phyloP scores from a whole-genome alignment of 257 asterid species.

The Rubia yunnanensis region DNA sequence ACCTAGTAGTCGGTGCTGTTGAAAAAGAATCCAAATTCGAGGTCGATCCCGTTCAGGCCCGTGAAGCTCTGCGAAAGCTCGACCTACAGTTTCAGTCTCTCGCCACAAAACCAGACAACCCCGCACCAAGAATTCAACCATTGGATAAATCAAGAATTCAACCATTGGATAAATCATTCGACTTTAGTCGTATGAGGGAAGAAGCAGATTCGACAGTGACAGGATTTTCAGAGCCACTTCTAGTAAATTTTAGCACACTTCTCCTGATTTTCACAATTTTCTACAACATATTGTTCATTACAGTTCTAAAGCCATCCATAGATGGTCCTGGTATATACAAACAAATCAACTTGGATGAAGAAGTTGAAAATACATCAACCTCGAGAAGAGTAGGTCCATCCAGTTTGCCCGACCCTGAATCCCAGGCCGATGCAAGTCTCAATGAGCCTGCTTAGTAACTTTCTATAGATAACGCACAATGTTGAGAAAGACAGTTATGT shows the following conservation, averaged over 20 bases:
- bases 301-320: slow-evolving; percentile 64
- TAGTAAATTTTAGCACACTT: slow-evolving; percentile 25
- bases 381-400: background rate
- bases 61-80: slow-evolving; percentile 68
- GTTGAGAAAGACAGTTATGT: background rate
- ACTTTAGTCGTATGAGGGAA: slow-evolving; percentile 18
- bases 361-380: slow-evolving; percentile 10
- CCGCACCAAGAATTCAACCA: slow-evolving; percentile 35
- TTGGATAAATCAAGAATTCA: slow-evolving; percentile 44
- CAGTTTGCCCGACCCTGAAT: background rate
- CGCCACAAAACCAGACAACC: slow-evolving; percentile 28
- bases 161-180: slow-evolving; percentile 19
- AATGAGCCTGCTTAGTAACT: background rate
- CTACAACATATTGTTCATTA: slow-evolving; percentile 49
- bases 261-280: slow-evolving; percentile 49
- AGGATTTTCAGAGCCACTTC: slow-evolving; percentile 35
- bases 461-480: background rate
- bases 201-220: slow-evolving; percentile 18
- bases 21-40: slow-evolving; percentile 62
- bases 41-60: slow-evolving; percentile 64
- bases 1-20: slow-evolving; percentile 16
- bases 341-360: slow-evolving; percentile 11
- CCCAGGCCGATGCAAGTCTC: background rate
- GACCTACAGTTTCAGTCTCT: slow-evolving; percentile 64
- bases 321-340: slow-evolving; percentile 33